Conservation (phyloP, 352 stramenopile genomes). For the Phytophthora citrophthora region DNA sequence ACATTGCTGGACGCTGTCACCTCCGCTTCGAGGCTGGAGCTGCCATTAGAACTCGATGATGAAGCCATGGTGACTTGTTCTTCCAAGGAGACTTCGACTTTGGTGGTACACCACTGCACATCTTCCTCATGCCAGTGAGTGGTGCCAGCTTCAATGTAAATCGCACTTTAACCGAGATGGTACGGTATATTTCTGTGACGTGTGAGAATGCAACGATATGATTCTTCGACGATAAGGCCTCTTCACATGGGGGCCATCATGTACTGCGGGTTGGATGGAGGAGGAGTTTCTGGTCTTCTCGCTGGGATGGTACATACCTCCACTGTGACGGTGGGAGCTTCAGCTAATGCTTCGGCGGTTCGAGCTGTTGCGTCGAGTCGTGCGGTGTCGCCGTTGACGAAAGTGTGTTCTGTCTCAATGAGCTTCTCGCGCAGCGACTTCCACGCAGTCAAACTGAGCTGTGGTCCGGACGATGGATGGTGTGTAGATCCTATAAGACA, state of each 20-base stretch:
- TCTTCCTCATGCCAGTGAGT: conserved; percentile 10
- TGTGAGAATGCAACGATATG: conserved; percentile 10
- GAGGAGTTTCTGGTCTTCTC: neutral
- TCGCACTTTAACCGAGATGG: conserved; percentile 7
- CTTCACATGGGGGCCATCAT: conserved; percentile 28
- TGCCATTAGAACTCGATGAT: conserved; percentile 9
- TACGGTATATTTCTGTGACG: conserved; percentile 11
- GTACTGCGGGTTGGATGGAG: conserved; percentile 7
- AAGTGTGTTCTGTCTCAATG: conserved; percentile 42
- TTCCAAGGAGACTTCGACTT: conserved; percentile 9
- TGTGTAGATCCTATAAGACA: conserved; percentile 2
- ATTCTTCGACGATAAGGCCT: neutral
- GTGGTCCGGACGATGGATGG: conserved; percentile 23
- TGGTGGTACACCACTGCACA: conserved; percentile 17
- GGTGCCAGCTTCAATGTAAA: conserved; percentile 16
- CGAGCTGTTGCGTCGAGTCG: conserved; percentile 16
- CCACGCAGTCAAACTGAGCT: conserved; percentile 53
- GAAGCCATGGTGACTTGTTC: conserved; percentile 18
- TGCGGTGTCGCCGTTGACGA: conserved; percentile 20
- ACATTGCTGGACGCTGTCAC: conserved; percentile 22
- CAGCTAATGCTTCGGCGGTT: conserved; percentile 6
- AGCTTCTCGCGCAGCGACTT: conserved; percentile 61
- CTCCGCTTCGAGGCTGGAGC: neutral
- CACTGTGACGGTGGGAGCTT: conserved; percentile 18
- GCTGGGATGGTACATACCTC: conserved; percentile 2